phyloP scores from a whole-genome alignment of 139 green algal genomes.

The Nannochloris sp. region DNA sequence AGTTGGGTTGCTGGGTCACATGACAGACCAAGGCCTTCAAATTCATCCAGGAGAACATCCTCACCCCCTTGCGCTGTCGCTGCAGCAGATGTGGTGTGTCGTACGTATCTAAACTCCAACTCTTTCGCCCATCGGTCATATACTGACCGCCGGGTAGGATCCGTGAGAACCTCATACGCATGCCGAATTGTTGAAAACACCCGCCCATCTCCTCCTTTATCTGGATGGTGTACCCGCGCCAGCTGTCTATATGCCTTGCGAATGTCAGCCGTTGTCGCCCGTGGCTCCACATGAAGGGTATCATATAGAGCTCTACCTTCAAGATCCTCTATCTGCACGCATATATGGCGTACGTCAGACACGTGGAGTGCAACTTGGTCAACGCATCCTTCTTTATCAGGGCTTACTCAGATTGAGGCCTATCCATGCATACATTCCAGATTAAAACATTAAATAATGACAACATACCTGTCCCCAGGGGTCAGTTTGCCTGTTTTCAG shows the following conservation, averaged over 20 bases:
- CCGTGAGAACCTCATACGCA: conserved; percentile 52
- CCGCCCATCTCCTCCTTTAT: conserved; percentile 63
- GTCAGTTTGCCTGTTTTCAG: neutral
- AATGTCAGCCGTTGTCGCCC: conserved; percentile 28
- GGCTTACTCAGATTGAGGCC: too few species aligned
- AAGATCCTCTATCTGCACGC: conserved; percentile 43
- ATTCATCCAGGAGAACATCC: conserved; percentile 62
- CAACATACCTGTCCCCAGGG: conserved; percentile 21
- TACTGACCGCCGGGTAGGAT: conserved; percentile 37
- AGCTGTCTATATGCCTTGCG: conserved; percentile 50
- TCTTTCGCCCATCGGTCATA: conserved; percentile 64
- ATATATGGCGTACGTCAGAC: neutral
- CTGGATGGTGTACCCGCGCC: conserved; percentile 56
- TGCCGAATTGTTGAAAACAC: conserved; percentile 41
- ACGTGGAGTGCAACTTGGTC: too few species aligned
- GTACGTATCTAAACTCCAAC: conserved; percentile 47
- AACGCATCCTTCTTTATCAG: too few species aligned
- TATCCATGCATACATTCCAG: too few species aligned
- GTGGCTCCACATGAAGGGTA: conserved; percentile 20
- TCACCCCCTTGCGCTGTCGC: conserved; percentile 40
- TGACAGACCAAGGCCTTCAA: conserved; percentile 42
- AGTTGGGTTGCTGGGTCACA: conserved; percentile 54
- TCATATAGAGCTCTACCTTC: conserved; percentile 40
- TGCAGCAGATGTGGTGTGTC: conserved; percentile 1
- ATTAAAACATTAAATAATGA: neutral